These are phyloP conservation scores for Phytopythium oedochilum DNA, from an alignment of 352 stramenopile genomes.

Conservation along the genomic window DNA sequence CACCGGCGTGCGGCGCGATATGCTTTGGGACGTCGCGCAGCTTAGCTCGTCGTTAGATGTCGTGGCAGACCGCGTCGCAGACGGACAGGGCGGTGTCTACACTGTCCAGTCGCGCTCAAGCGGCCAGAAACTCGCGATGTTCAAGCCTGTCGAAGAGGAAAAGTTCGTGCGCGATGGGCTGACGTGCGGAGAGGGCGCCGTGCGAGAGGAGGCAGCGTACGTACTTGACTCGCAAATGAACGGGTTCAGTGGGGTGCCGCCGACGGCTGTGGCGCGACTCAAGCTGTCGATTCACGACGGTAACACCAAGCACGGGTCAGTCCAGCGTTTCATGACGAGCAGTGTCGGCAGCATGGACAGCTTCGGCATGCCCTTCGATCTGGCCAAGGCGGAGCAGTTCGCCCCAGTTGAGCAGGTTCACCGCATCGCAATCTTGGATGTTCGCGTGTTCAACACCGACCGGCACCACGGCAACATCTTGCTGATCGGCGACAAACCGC, in stretches of 20 bases:
- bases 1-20: conserved; percentile 54
- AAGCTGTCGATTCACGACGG: conserved; percentile 37
- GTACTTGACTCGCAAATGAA: conserved; percentile 62
- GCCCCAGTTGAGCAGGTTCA: conserved; percentile 77
- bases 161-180: conserved; percentile 73
- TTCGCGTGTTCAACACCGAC: conserved; percentile 86
- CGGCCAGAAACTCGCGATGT: conserved; percentile 74
- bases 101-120: conserved; percentile 60
- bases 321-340: conserved; percentile 80
- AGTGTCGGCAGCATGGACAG: conserved; percentile 78
- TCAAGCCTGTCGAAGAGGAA: conserved; percentile 78
- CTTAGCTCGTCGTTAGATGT: conserved; percentile 42
- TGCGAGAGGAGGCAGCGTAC: conserved; percentile 75
- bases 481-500: conserved; percentile 68
- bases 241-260: conserved; percentile 72
- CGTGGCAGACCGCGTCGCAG: conserved; percentile 44
- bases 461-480: conserved; percentile 80
- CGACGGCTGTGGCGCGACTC: conserved; percentile 63
- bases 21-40: conserved; percentile 76
- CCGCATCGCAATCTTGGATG: conserved; percentile 73
- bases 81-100: conserved; percentile 73
- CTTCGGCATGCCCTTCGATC: conserved; percentile 73
- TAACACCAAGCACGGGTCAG: conserved; percentile 52
- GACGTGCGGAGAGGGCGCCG: conserved; percentile 55
- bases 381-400: conserved; percentile 52